Evolutionary conservation across 441 rosid species (phyloP).

Genomic region (Pelargonium citronellum): DNA sequence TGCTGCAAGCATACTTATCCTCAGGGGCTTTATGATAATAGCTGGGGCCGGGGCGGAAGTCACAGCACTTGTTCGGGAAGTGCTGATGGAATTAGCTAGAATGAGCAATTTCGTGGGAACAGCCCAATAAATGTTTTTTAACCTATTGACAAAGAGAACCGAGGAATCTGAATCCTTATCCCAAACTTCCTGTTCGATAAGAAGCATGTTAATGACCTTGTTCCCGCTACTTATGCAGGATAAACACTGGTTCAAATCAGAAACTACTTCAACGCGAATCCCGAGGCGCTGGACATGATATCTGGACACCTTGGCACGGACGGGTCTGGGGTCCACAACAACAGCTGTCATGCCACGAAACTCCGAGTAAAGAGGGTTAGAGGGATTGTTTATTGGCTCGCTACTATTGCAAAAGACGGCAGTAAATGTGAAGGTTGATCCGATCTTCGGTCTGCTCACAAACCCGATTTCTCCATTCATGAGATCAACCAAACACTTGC

Average conservation of each 20-base stretch:
- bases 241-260: constrained; percentile 13
- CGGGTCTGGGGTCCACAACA: constrained; percentile 58
- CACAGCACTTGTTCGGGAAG: constrained; percentile 25
- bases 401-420: constrained; percentile 51
- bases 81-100: constrained; percentile 50
- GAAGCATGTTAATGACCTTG: constrained; percentile 35
- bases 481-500: constrained; percentile 79
- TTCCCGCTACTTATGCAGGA: constrained; percentile 26
- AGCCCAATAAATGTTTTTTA: constrained; percentile 26
- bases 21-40: constrained; percentile 70
- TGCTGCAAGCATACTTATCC: constrained; percentile 81
- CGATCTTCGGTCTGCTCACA: constrained; percentile 60
- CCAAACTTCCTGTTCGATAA: constrained; percentile 75
- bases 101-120: constrained; percentile 34
- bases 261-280: background rate
- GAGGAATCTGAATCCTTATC: constrained; percentile 34
- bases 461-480: constrained; percentile 93
- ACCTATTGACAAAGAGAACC: constrained; percentile 24
- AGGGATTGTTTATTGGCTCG: constrained; percentile 26
- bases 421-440: constrained; percentile 84
- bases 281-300: constrained; percentile 58
- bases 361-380: constrained; percentile 37
- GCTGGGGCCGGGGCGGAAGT: constrained; percentile 34
- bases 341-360: constrained; percentile 58
- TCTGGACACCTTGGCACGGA: constrained; percentile 69